These are phyloP conservation scores for Heliamphora exappendiculata DNA, from an alignment of 148 eudicot species.

Conservation along the genomic window DNA sequence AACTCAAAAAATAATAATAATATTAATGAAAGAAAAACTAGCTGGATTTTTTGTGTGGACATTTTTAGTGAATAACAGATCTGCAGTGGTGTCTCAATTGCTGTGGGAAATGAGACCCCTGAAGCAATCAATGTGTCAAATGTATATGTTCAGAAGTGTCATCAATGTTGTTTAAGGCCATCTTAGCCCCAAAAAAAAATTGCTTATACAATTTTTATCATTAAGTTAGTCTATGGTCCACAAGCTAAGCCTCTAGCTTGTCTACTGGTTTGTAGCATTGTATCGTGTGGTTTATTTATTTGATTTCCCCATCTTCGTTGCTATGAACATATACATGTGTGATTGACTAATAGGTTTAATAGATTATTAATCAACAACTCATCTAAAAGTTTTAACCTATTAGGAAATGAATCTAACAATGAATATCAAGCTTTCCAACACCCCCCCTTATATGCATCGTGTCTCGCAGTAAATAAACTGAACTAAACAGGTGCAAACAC, in stretches of 20 bases:
- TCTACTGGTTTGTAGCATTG: neutral
- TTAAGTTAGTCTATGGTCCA: neutral
- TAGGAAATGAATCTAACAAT: too few species aligned
- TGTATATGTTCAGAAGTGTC: neutral
- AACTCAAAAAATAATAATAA: neutral
- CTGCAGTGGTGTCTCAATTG: neutral
- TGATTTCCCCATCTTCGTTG: neutral
- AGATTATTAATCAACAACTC: too few species aligned
- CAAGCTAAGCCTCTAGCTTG: neutral
- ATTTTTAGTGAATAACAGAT: neutral
- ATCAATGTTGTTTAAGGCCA: neutral
- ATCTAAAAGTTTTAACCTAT: too few species aligned
- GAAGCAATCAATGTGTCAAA: neutral
- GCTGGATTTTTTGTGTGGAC: neutral
- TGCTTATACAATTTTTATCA: neutral
- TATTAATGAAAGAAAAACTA: neutral
- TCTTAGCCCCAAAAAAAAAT: too few species aligned
- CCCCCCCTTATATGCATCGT: too few species aligned
- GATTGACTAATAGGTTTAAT: neutral
- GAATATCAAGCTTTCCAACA: too few species aligned
- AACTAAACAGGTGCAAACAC: too few species aligned
- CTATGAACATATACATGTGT: neutral
- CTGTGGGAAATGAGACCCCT: neutral
- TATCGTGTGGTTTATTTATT: constrained; percentile 4
- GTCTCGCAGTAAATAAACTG: too few species aligned